Percentiles rank a stretch among this genome's conserved stretches.
phyloP scores from a whole-genome alignment of 495 filamentous ascomycete genomes.

The Bacidia rubella region DNA sequence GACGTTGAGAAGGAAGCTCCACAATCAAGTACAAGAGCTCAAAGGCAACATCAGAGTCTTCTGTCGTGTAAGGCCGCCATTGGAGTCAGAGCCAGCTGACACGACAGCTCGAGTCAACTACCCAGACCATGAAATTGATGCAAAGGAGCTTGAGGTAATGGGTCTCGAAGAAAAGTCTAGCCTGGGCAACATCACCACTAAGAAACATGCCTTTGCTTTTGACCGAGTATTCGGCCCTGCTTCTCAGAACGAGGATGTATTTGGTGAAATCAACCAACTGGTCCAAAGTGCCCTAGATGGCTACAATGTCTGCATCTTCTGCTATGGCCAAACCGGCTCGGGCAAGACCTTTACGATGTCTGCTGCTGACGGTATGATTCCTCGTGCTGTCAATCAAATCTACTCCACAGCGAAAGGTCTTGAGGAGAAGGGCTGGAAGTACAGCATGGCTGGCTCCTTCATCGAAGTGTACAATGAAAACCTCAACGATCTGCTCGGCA shows the following conservation, averaged over 20 bases:
- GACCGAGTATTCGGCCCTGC: conserved; percentile 81
- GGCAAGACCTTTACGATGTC: conserved; percentile 98
- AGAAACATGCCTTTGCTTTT: conserved; percentile 76
- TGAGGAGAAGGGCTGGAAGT: conserved; percentile 84
- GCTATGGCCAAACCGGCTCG: conserved; percentile 93
- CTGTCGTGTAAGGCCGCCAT: conserved; percentile 81
- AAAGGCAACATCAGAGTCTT: conserved; percentile 98
- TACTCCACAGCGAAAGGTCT: conserved; percentile 72
- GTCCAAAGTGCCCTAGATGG: conserved; percentile 94
- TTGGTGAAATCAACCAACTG: conserved; percentile 93
- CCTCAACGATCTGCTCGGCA: conserved; percentile 80
- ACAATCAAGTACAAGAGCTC: conserved; percentile 97
- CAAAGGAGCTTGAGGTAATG: conserved; percentile 70
- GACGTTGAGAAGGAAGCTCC: conserved; percentile 76
- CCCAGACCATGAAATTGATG: conserved; percentile 61
- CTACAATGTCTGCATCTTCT: conserved; percentile 99
- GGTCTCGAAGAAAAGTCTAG: conserved; percentile 76
- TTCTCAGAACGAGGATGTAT: conserved; percentile 72
- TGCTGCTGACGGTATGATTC: conserved; percentile 87
- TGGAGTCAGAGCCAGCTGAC: conserved; percentile 41
- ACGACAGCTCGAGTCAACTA: conserved; percentile 57
- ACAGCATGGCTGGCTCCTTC: conserved; percentile 88
- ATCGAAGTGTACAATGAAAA: conserved; percentile 99
- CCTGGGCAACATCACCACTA: conserved; percentile 57
- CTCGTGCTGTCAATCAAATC: conserved; percentile 80